Base-by-base conservation (phyloP, 2,329 filamentous ascomycete genomes). In the Nemania abortiva region DNA sequence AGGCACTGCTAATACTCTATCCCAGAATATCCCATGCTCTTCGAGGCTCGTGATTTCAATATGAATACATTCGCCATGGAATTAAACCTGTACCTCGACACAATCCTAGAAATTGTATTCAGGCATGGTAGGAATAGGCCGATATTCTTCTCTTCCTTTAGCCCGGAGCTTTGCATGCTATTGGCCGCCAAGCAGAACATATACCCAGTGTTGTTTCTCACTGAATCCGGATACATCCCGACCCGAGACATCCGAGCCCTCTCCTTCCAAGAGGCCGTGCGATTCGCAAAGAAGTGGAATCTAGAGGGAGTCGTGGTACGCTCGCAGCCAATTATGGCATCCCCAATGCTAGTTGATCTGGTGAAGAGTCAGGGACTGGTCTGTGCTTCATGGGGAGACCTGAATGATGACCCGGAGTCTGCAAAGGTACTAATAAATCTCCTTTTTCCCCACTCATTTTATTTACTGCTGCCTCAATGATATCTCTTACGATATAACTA, bases 1-100 rank as follows among this genome's bases (percentile, higher is more conserved):
- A 22, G 22, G 61, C 39, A 49, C 56, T 9, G 52, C 39, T 55
- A 34, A 20, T 10, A 34, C 31, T 5, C 5, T 24, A 18, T 13
- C 11, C 18, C 57, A 82, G 81, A 83, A 72, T 84, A 83, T 65
- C 81, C 81, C 3, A 76, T 79, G 56, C 72, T 82, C 15, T 78
- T 79, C 67, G 82, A 83, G 74, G 77, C 78, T 7, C 76, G 79
- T 0, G 71, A 52, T 15, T 52, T 9, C 2, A 52, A 52, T 2
- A 52, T 52, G 49, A 22, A 52, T 22, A 9, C 49, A 2, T 27
- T 79, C 55, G 79, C 75, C 10, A 77, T 82, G 27, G 80, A 83
- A 53, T 72, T 82, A 53, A 83, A 84, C 66, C 77, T 74, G 18
- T 82, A 80, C 67, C 72, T 82, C 45, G 81, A 83, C 69, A 75